A percentile compares a stretch with the other conserved stretches of the same genome.
These are phyloP conservation scores for Wickerhamomyces sp. DNA, from an alignment of 1,139 yeast genomes.

Conservation along the genomic window DNA sequence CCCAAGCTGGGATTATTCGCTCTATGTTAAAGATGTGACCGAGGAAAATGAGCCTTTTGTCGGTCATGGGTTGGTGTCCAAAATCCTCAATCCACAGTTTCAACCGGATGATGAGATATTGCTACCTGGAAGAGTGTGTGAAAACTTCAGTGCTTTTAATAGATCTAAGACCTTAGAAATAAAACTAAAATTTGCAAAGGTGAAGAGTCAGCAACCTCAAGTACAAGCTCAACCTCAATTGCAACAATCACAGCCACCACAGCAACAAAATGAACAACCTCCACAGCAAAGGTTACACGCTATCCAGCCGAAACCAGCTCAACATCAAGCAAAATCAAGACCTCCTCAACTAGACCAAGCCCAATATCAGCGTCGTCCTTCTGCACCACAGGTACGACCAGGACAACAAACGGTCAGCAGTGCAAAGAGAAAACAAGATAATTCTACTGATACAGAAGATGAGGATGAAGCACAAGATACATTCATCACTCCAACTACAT, in stretches of 20 bases:
- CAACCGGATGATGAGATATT: conserved; percentile 28
- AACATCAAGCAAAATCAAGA: conserved; percentile 1
- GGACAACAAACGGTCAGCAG: neutral
- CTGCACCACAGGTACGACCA: neutral
- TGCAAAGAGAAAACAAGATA: conserved; percentile 10
- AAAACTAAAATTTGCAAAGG: conserved; percentile 49
- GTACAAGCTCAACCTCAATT: conserved; percentile 8
- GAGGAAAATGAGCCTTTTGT: conserved; percentile 79
- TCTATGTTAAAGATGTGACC: conserved; percentile 67
- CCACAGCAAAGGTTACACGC: conserved; percentile 2
- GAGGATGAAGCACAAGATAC: conserved; percentile 6
- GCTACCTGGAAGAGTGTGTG: conserved; percentile 70
- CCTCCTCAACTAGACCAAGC: conserved; percentile 2
- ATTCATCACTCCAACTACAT: conserved; percentile 9
- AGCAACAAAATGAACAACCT: too few relatives aligned
- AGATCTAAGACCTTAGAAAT: conserved; percentile 60
- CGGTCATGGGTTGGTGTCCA: conserved; percentile 61
- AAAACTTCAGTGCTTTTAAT: conserved; percentile 58
- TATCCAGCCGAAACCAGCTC: conserved; percentile 7
- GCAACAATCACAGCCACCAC: conserved; percentile 1
- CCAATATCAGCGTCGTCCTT: neutral
- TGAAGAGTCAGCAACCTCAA: conserved; percentile 17
- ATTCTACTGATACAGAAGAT: conserved; percentile 17
- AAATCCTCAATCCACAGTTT: conserved; percentile 26
- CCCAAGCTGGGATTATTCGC: conserved; percentile 53